A percentile compares a stretch with the other conserved stretches of the same genome.
These are phyloP conservation scores for Castanea mollissima DNA, from an alignment of 306 rosid genomes.

Conservation along the genomic window DNA sequence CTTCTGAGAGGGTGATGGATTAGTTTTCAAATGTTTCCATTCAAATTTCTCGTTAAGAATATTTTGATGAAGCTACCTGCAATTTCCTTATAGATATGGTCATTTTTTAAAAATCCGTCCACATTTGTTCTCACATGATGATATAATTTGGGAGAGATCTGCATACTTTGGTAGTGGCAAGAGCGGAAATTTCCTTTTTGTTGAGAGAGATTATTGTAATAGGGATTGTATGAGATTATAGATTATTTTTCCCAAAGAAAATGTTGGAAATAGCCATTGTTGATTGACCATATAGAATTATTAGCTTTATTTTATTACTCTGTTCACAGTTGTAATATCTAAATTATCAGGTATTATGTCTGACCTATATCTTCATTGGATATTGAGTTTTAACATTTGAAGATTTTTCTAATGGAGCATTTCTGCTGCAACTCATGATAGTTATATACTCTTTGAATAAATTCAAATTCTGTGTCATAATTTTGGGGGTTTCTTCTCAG, in stretches of 20 bases:
- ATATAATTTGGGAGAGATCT: slow-evolving; percentile 39
- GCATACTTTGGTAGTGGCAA: slow-evolving; percentile 41
- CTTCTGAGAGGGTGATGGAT: slow-evolving; percentile 71
- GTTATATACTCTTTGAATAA: background rate
- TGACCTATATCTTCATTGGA: slow-evolving; percentile 30
- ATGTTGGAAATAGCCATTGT: slow-evolving; percentile 40
- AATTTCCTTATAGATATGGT: slow-evolving; percentile 39
- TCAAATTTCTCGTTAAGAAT: slow-evolving; percentile 26
- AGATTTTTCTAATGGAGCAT: slow-evolving; percentile 5
- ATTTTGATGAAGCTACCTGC: slow-evolving; percentile 38
- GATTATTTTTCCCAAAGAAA: slow-evolving; percentile 14
- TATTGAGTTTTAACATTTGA: slow-evolving; percentile 32
- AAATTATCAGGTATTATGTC: slow-evolving; percentile 32
- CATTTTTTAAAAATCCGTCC: slow-evolving; percentile 42
- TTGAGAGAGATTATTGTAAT: slow-evolving; percentile 28
- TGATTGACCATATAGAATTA: slow-evolving; percentile 53
- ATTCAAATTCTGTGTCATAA: background rate
- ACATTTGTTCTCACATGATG: slow-evolving; percentile 30
- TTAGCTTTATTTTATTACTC: slow-evolving; percentile 40
- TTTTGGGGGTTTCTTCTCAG: background rate
- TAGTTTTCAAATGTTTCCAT: slow-evolving; percentile 32
- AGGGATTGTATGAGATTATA: slow-evolving; percentile 45
- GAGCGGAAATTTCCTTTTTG: slow-evolving; percentile 31
- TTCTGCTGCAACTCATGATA: background rate
- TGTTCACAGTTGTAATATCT: slow-evolving; percentile 40